Base-by-base conservation (phyloP, 805 yeast species). In the Hanseniaspora vineae region DNA sequence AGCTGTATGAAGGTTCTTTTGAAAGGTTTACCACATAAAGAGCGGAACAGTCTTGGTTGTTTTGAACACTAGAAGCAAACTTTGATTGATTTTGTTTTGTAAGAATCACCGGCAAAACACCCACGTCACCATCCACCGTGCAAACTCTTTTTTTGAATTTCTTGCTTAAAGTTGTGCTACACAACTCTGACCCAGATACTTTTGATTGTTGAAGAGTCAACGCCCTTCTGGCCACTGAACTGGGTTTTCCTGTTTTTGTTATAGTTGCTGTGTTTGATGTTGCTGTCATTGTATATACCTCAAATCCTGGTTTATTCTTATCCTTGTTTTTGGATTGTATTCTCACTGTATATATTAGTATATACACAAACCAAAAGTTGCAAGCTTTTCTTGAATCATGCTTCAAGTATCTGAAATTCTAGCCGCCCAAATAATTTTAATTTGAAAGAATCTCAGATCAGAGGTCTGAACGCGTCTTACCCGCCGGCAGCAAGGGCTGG, bases 111-210 rank as follows among this genome's bases (percentile, higher is more conserved):
- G 49, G 49, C 18, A 46, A 31, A 14, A 46, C 43, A 15, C 49
- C 49, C 31, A 46, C n/a, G 19, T 46, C 49, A 2, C 37, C 44
- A 32, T 46, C 42, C 10, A 42, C 15, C 1, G 46, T 46, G 19
- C 17, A 15, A 4, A 37, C 40, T 37, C 40, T 37, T 14, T 37
- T 37, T 10, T 37, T 37, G 19, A 37, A 37, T 37, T 18, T 37
- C n/a, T 17, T 37, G 19, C 19, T 37, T 5, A n/a, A 10, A 3
- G 17, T 17, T 17, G 17, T 37, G 5, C 17, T 37, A n/a, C 12
- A n/a, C 6, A 11, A 10, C 19, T 11, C 6, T n/a, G 39, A 4
- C 5, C 29, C 29, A 23, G 40, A n/a, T 15, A n/a, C 19, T 15
- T 14, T n/a, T 3, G 40, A n/a, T 10, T 37, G 19, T 18, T 37